A percentile compares a stretch with the other conserved stretches of the same genome.
phyloP scores from a whole-genome alignment of 768 basidiomycete genomes.

The Leucocoprinus leucothites region DNA sequence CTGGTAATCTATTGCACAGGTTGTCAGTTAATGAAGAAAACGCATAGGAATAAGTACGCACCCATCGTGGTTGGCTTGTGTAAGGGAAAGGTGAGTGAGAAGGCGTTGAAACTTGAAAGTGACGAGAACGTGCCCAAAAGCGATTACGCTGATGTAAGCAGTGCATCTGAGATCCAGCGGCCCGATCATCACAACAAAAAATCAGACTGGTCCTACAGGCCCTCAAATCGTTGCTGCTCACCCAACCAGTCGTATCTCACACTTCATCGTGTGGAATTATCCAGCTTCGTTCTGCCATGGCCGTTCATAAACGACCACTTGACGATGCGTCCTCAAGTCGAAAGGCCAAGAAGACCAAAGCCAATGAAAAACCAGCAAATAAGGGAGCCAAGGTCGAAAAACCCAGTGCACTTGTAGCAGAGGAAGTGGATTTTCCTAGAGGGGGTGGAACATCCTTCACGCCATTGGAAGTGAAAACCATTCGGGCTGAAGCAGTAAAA shows the following conservation, averaged over 20 bases:
- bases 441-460: constrained; percentile 91
- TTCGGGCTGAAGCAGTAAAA: constrained; percentile 78
- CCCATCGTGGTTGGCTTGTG: constrained; percentile 28
- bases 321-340: constrained; percentile 49
- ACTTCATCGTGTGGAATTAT: not conserved
- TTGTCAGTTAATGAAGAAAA: constrained; percentile 6
- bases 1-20: constrained; percentile 57
- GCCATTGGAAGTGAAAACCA: constrained; percentile 82
- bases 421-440: constrained; percentile 92
- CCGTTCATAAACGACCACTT: constrained; percentile 56
- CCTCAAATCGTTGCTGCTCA: not conserved
- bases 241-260: not conserved
- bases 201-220: constrained; percentile 16
- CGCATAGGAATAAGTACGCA: too few species aligned
- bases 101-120: not conserved
- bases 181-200: constrained; percentile 24
- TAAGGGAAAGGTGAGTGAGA: not conserved
- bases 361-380: constrained; percentile 21
- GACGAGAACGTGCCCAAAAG: not conserved
- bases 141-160: constrained; percentile 6
- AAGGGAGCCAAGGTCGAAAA: constrained; percentile 23
- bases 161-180: constrained; percentile 21
- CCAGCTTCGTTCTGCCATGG: constrained; percentile 26
- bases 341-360: constrained; percentile 63
- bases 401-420: constrained; percentile 29